A percentile compares a stretch with the other conserved stretches of the same genome.
Conservation (phyloP, 495 filamentous ascomycete species). For the Xylaria nigripes region DNA sequence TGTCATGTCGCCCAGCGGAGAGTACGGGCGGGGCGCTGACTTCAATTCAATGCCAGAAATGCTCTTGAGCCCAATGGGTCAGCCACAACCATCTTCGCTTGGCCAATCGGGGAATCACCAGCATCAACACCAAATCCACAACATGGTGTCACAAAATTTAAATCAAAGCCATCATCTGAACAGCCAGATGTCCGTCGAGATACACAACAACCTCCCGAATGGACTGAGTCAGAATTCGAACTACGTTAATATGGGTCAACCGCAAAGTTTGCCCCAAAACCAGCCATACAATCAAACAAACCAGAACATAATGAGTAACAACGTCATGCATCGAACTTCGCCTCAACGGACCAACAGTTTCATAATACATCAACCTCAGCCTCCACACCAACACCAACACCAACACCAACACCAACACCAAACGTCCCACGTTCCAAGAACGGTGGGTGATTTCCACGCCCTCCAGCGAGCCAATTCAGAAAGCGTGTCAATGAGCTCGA, state of each 20-base stretch:
- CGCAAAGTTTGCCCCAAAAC: conserved; percentile 15
- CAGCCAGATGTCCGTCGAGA: conserved; percentile 29
- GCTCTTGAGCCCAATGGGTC: conserved; percentile 37
- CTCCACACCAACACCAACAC: conserved; percentile 17
- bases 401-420: conserved; percentile 19
- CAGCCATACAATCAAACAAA: conserved; percentile 12
- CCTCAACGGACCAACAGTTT: conserved; percentile 36
- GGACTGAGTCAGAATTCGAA: conserved; percentile 15
- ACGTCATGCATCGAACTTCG: conserved; percentile 30
- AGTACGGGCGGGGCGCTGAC: conserved; percentile 28
- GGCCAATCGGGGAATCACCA: conserved; percentile 25
- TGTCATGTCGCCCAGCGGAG: conserved; percentile 38
- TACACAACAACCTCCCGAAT: conserved; percentile 24
- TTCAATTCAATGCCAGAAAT: conserved; percentile 40
- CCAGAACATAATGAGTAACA: conserved; percentile 20
- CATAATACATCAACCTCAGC: conserved; percentile 23
- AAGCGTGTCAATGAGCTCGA: conserved; percentile 27
- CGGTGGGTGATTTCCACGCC: conserved; percentile 41
- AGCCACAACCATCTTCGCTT: conserved; percentile 24
- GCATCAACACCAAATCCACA: conserved; percentile 26
- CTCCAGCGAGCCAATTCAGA: conserved; percentile 37
- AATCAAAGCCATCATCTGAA: conserved; percentile 27
- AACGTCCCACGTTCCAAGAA: conserved; percentile 26
- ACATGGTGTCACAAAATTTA: conserved; percentile 26
- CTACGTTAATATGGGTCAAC: conserved; percentile 19